Evolutionary conservation across 768 basidiomycete species (phyloP), one percentile per base, ranked within the genome.

Genomic region (Termitomyces sp.): DNA sequence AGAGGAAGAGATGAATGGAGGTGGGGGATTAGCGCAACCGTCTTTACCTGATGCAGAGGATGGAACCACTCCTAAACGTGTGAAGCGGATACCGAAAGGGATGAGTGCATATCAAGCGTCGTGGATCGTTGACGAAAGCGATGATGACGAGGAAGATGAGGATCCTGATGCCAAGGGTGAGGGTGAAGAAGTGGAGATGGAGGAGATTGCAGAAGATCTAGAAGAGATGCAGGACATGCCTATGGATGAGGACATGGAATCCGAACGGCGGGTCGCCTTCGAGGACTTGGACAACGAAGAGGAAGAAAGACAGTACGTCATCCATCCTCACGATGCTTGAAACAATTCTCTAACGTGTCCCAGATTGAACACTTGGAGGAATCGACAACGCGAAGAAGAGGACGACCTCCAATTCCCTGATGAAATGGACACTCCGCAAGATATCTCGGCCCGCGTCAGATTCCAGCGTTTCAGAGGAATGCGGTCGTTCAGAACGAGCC

Each of bases 101-200:
- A 97, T 91, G 76, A 96, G 92, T 70, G 88, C 92, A 63, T 98
- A 98, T 66, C 96, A 98, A 67, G 95, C 96, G 1, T 84, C 95
- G 2, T 98, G 96, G 96, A 93, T 98, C 56, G 71, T 93, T 22
- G 94, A 97, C 53, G 90, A 91, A 50, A 82, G 79, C 4, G 86
- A 87, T 4, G 86, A 87, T 12, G 84, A 81, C 0, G 87, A 84
- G 0, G 82, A 77, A 3, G 79, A 73, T 0, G 82, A 74, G 0
- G 77, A 71, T 0, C 69, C 74, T 10, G 75, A 68, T 4, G 71
- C 67, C 5, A 77, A 79, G 6, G 77, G 75, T 7, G 80, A 76
- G 5, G 77, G 71, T 7, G 67, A 63, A 5, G 70, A 64, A 13
- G 68, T 66, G 20, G 68, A 65, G 35, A 73, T 67, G 58, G 73